Base-by-base conservation (phyloP, 352 stramenopile species). In the Chrysophaeum taylorii region DNA sequence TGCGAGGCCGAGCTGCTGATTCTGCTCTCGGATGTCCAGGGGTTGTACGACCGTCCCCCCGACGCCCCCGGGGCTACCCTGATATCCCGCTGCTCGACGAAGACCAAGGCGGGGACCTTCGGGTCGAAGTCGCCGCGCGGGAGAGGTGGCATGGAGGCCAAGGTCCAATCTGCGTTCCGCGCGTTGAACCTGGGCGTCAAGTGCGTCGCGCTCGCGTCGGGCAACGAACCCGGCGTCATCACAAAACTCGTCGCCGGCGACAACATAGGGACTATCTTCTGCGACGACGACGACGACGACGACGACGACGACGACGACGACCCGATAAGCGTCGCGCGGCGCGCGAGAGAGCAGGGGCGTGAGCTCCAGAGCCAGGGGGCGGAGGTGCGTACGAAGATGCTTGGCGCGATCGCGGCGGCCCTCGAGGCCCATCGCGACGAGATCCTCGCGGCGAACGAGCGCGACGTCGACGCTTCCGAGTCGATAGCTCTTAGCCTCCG, bases 1-100 rank as follows among this genome's bases (percentile, higher is more conserved):
- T 92, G 97, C 75, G 83, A 87, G 41, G 93, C 92, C 16, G 91
- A 97, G 74, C 77, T 97, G 48, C 82, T 97, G 18, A 82, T 98
- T 60, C 74, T 98, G 64, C 86, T 98, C 45, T 98, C 94, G 2
- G 94, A 98, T 78, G 94, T 98, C 7, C 85, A 97, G 41, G 94
- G 93, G 15, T 86, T 98, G 1, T 98, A 95, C 84, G 84, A 92
- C 71, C 82, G 76, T 53, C 81, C 82, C 27, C 86, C 86, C 0
- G 76, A 67, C 1, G 76, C 84, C 33, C 45, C 71, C 16, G 80
- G 78, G n/a, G 80, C 85, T 2, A 83, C 80, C 57, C 62, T 84
- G 29, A 68, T 89, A 12, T 62, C 74, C 31, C 64, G 50, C 29
- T 73, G 86, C 27, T 87, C 81, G 60, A 53, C 48, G 18, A 25